Evolutionary conservation across 208 protist species (phyloP), one percentile per base, ranked within the genome.

Genomic region (Trypanosoma theileri): DNA sequence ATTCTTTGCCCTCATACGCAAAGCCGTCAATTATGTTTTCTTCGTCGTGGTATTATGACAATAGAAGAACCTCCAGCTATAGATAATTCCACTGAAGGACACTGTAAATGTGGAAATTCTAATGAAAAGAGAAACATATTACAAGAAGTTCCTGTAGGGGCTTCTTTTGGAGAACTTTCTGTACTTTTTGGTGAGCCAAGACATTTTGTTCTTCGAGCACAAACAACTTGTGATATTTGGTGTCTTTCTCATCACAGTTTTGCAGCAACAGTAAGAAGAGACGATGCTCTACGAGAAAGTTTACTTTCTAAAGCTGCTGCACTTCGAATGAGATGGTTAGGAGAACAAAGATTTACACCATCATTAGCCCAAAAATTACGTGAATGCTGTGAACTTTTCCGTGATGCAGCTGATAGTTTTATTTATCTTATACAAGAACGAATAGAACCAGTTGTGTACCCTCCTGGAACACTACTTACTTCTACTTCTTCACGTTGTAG

Each of bases 141-240:
- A 24, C 58, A 73, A 59, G 73, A 72, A 26, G 58, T 76, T n/a
- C 63, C 62, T 21, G 24, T 59, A 13, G 89, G 89, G 31, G 67
- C 83, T 21, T 90, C 86, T 31, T 95, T 93, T 78, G 90, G 90
- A 21, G 90, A 95, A 74, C 79, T 95, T 19, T 88, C 87, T 11
- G 79, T 93, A 12, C 78, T 95, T 21, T 93, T 95, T 71, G 76
- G 79, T 16, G 90, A 95, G 80, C 83, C 86, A n/a, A 80, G 87
- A 45, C 59, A 80, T 28, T 85, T 82, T 79, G 71, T 83, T 42
- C 76, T 95, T 52, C 66, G 72, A 6, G 90, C 90, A 50, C 74
- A 77, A 54, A 91, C 82, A 31, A 69, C 80, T 12, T 95, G 90
- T 68, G 90, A 95, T 59, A 63, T 89, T 62, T 95, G 90, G 90